Percentiles rank a stretch among this genome's conserved stretches.
Conservation (phyloP, 108 stramenopile species). For the Halocafeteria seosinensis region DNA sequence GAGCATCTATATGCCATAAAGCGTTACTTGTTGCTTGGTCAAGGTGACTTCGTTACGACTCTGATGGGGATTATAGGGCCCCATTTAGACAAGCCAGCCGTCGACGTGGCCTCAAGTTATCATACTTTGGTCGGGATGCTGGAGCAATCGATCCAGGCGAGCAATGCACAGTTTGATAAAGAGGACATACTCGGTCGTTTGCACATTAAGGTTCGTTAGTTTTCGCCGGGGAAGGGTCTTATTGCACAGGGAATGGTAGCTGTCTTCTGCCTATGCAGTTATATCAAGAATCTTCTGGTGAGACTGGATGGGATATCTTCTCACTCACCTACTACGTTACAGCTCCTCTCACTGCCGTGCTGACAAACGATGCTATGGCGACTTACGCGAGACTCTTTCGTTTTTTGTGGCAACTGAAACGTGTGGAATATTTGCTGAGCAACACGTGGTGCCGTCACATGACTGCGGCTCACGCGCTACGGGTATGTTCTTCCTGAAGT, state of each 20-base stretch:
- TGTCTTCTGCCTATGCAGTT: too few relatives aligned
- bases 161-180: conserved; percentile 62
- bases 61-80: conserved; percentile 51
- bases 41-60: conserved; percentile 77
- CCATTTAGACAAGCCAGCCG: conserved; percentile 23
- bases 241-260: too few relatives aligned
- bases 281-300: conserved; percentile 46
- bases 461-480: conserved; percentile 59
- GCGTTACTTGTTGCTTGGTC: conserved; percentile 75
- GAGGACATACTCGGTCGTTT: conserved; percentile 53
- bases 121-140: conserved; percentile 55
- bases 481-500: too few relatives aligned
- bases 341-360: conserved; percentile 61
- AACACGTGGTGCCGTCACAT: conserved; percentile 75
- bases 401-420: conserved; percentile 70
- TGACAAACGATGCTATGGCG: conserved; percentile 46
- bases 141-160: conserved; percentile 57
- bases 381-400: conserved; percentile 63
- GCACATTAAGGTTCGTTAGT: too few relatives aligned
- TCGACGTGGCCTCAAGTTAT: conserved; percentile 39
- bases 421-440: conserved; percentile 75
- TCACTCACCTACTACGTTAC: conserved; percentile 66
- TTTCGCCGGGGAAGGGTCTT: too few relatives aligned
- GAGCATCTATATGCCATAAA: conserved; percentile 73
- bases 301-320: conserved; percentile 72